phyloP scores from a whole-genome alignment of 148 eudicot species.

The Nyssa sinensis region DNA sequence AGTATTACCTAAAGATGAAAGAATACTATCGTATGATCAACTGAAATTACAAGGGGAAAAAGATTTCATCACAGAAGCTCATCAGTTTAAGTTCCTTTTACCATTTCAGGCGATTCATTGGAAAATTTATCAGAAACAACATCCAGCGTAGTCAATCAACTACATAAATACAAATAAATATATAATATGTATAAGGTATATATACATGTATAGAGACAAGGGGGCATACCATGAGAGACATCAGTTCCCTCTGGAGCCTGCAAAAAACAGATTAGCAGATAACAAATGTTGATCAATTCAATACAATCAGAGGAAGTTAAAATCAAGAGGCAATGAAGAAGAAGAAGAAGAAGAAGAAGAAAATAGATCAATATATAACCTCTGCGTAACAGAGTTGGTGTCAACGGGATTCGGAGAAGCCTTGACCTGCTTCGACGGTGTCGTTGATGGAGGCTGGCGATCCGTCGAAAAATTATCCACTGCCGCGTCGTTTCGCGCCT shows the following conservation, averaged over 20 bases:
- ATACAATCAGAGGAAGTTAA: background rate
- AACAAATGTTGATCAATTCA: conserved; percentile 2
- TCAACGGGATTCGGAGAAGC: conserved; percentile 11
- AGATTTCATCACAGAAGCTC: too few species aligned
- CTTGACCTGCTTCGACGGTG: conserved; percentile 19
- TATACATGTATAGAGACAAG: background rate
- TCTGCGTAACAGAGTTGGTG: conserved; percentile 29
- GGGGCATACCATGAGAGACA: conserved; percentile 36
- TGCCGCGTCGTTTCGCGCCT: background rate
- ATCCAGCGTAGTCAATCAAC: background rate
- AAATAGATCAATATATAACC: conserved; percentile 10
- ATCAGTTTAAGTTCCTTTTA: too few species aligned
- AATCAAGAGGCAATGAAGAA: background rate
- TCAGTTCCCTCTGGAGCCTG: conserved; percentile 42
- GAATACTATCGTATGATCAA: too few species aligned
- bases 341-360: background rate
- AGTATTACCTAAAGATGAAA: too few species aligned
- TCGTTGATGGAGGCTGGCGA: conserved; percentile 7
- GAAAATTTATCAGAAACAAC: too few species aligned
- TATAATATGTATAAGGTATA: background rate
- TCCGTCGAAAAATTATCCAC: conserved; percentile 10
- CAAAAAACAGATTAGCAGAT: background rate
- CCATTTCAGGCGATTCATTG: too few species aligned
- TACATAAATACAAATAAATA: background rate
- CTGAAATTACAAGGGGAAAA: too few species aligned